A percentile compares a stretch with the other conserved stretches of the same genome.
Conservation (phyloP, 2,329 filamentous ascomycete species). For the Neofusicoccum kwambonambiense region DNA sequence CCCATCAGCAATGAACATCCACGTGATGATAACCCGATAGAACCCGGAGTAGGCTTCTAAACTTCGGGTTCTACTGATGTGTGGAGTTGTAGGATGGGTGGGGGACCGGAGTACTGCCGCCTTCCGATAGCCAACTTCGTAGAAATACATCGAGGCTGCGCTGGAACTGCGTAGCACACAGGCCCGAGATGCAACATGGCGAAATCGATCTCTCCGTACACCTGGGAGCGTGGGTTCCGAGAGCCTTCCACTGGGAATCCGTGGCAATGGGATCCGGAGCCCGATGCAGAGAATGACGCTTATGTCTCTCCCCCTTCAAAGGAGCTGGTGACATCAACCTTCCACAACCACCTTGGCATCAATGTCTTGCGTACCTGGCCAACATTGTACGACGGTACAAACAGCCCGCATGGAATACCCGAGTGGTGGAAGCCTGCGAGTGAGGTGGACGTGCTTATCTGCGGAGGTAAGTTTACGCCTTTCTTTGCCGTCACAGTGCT, state of each 20-base stretch:
- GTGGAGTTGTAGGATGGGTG: too few species aligned
- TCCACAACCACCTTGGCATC: conserved; percentile 29
- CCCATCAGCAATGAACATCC: too few species aligned
- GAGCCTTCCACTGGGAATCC: not conserved
- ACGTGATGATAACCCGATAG: too few species aligned
- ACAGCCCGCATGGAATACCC: conserved; percentile 29
- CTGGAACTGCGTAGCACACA: too few species aligned
- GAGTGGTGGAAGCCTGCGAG: conserved; percentile 28
- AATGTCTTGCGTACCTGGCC: conserved; percentile 33
- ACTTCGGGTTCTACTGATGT: too few species aligned
- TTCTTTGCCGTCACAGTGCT: too few species aligned
- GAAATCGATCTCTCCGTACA: not conserved
- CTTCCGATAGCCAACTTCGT: too few species aligned
- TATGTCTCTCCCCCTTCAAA: conserved; percentile 3
- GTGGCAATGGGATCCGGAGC: not conserved
- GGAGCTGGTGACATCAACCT: not conserved
- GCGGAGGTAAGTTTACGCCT: conserved; percentile 24
- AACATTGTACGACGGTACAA: conserved; percentile 30
- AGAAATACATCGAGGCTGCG: too few species aligned
- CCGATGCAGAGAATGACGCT: not conserved
- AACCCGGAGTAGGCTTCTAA: too few species aligned
- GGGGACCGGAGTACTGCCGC: not conserved
- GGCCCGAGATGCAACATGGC: not conserved
- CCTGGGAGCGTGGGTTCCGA: conserved; percentile 11
- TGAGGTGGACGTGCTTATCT: conserved; percentile 37